Conservation (phyloP, 176 grass and related monocot species). For the Paspalum notatum region DNA sequence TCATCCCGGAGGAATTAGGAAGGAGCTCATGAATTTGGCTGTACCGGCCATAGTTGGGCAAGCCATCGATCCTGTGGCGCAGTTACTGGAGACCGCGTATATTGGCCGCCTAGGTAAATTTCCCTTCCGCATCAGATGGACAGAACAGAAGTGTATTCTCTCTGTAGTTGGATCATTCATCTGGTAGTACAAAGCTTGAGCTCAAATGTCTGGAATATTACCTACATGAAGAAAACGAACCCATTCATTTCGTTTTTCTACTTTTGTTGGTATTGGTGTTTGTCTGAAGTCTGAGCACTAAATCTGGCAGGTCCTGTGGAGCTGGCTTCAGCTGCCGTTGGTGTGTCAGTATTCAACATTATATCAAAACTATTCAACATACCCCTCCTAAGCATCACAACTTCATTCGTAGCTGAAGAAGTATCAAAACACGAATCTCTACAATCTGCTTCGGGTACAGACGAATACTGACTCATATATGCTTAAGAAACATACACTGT, state of each 20-base stretch:
- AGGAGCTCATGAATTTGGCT: slow-evolving; percentile 56
- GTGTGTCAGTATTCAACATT: slow-evolving; percentile 71
- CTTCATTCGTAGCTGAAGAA: slow-evolving; percentile 86
- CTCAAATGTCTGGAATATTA: too few species aligned
- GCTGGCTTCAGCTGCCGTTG: slow-evolving; percentile 69
- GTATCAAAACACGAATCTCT: slow-evolving; percentile 56
- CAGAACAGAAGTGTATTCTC: background rate
- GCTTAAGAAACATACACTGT: background rate
- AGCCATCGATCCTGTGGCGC: slow-evolving; percentile 66
- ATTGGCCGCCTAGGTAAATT: slow-evolving; percentile 73
- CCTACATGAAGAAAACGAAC: background rate
- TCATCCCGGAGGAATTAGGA: slow-evolving; percentile 49
- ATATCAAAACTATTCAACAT: slow-evolving; percentile 81
- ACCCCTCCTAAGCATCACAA: slow-evolving; percentile 73
- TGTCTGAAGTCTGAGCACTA: slow-evolving; percentile 5
- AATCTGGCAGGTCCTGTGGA: slow-evolving; percentile 61
- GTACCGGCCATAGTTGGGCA: slow-evolving; percentile 71
- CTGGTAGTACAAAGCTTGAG: background rate
- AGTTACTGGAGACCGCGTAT: slow-evolving; percentile 74
- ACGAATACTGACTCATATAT: background rate
- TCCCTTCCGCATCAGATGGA: background rate
- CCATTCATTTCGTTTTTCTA: background rate
- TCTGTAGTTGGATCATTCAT: background rate
- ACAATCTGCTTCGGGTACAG: slow-evolving; percentile 37
- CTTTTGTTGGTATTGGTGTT: background rate